Percentiles rank a stretch among this genome's conserved stretches.
Conservation (phyloP, 768 basidiomycete species). For the Pleurotus salmoneostramineus region DNA sequence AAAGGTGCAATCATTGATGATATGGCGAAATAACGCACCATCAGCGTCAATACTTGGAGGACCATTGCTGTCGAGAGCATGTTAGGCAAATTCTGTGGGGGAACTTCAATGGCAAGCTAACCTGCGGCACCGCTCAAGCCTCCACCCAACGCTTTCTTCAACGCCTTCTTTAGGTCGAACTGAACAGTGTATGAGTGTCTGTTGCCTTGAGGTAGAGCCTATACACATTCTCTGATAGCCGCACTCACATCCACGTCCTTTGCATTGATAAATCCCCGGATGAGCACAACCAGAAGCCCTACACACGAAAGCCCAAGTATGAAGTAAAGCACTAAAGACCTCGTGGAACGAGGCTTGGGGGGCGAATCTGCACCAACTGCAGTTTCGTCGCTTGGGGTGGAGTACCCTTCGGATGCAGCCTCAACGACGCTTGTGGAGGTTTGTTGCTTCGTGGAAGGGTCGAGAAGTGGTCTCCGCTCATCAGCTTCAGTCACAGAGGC, state of each 20-base stretch:
- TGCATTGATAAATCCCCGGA: constrained; percentile 69
- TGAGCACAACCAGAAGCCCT: constrained; percentile 43
- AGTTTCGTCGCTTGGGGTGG: not conserved
- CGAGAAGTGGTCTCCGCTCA: constrained; percentile 3
- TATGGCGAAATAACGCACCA: constrained; percentile 36
- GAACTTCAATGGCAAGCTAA: constrained; percentile 19
- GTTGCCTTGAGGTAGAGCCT: not conserved
- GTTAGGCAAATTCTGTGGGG: not conserved
- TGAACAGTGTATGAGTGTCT: constrained; percentile 23
- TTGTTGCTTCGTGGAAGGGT: not conserved
- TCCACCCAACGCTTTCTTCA: constrained; percentile 84
- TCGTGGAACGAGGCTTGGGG: constrained; percentile 9
- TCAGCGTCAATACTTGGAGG: constrained; percentile 85
- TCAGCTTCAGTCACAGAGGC: not conserved
- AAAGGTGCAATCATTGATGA: not conserved
- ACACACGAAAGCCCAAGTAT: constrained; percentile 30
- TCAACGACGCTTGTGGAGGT: not conserved
- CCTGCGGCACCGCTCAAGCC: constrained; percentile 88
- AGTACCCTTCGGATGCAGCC: not conserved
- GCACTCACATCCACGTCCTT: constrained; percentile 56
- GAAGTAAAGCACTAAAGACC: constrained; percentile 23
- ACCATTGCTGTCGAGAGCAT: constrained; percentile 70
- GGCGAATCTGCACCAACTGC: not conserved
- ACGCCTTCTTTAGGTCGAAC: constrained; percentile 77
- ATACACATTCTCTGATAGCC: not conserved